Base-by-base conservation (phyloP, 495 filamentous ascomycete genomes). In the Delitschia confertaspora region DNA sequence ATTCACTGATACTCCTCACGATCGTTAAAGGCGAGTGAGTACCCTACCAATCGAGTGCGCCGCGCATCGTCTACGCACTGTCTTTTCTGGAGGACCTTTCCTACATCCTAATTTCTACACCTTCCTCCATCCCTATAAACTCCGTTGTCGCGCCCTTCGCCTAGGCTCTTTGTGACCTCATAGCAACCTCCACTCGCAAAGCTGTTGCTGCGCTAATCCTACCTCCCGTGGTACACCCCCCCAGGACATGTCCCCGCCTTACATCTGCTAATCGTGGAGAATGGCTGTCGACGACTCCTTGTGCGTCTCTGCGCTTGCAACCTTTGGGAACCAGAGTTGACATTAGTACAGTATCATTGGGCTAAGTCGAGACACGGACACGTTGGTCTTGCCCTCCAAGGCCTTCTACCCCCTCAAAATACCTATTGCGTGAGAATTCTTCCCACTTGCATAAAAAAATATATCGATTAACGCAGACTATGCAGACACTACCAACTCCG, bases 401-500 rank as follows among this genome's bases (percentile, higher is more conserved):
- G 75, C 74, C 47, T 87, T 86, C 59, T 88, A 84, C 59, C 79
- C 82, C 10, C 73, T 79, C 53, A 72, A 69, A 34, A 87, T 95
- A 37, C 80, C 78, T 24, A 76, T 79, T 54, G 75, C 76, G 82
- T 85, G 59, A 59, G 80, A 76, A 16, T 32, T 38, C 31, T 22
- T 33, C 16, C 35, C 36, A 35, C 25, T 36, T 13, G 2, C 18
- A 37, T 24, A 14, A 25, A 3, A 20, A 6, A 9, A 7, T 18
- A 21, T 30, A 36, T 34, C 59, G 46, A 56, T 55, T 33, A 29
- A 55, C 42, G 43, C 25, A 2, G 34, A 14, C 14, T n/a, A n/a
- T n/a, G n/a, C 47, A 95, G 88, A 50, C 91, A 98, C 63, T 83
- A 79, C 69, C 91, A 98, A 65, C 75, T 98, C 34, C 84, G 88